Evolutionary conservation across 2,329 filamentous ascomycete genomes (phyloP), one percentile per base, ranked within the genome.

Genomic region (Sporothrix sp.): DNA sequence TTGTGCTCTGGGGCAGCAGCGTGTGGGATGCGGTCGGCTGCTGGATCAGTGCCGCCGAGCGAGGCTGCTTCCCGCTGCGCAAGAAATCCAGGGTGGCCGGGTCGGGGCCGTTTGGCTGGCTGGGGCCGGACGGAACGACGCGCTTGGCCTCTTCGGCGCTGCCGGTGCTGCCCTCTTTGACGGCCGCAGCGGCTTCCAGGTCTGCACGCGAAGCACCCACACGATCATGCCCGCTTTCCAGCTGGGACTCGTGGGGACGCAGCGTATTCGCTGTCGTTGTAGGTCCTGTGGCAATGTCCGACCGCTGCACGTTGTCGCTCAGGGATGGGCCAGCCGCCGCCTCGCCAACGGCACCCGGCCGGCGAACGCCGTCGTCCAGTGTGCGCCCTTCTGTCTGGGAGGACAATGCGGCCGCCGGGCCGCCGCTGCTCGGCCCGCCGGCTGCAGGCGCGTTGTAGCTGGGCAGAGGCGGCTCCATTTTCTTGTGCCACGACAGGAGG

Each of bases 401-500:
- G n/a, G n/a, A n/a, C n/a, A n/a, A n/a, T 39, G 25, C 25, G 38
- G 39, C 1, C 27, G 20, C 7, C 9, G 14, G 4, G 3, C n/a
- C 28, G 21, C 28, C 6, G 28, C 21, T 44, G 14, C 14, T 14
- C 23, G 4, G 11, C 18, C 7, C 28, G 27, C 38, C n/a, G 23
- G 64, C 63, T 3, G 78, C 78, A 0, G 78, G 75, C 1, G 66
- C 68, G n/a, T 68, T 63, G 14, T 75, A 63, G 48, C 69, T 75
- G 4, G 82, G 82, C 7, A 85, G 62, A 0, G 77, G 71, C 2
- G 82, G 81, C 0, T 79, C 66, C 0, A 87, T 61, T 1, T 67
- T 65, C 53, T 80, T 81, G 56, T 82, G 71, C 85, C 85, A 91
- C 0, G 81, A 84, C 7, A 89, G 72, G 35, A 89, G 63, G 1